A percentile compares a stretch with the other conserved stretches of the same genome.
phyloP scores from a whole-genome alignment of 179 eudicot genomes.

The Carnegiea gigantea region DNA sequence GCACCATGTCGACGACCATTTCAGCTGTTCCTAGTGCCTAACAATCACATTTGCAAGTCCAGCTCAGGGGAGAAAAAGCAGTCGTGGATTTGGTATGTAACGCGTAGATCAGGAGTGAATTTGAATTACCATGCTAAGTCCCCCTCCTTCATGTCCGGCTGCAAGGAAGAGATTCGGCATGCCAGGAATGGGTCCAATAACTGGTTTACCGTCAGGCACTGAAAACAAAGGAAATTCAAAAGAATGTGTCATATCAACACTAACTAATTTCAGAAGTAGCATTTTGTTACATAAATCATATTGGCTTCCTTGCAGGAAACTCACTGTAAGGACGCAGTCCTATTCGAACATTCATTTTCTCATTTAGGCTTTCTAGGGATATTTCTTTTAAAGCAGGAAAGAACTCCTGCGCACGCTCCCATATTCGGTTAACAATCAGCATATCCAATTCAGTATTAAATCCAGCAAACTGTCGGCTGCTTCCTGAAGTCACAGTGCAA shows the following conservation, averaged over 20 bases:
- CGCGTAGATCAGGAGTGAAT: neutral
- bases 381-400: slow-evolving; percentile 61
- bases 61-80: neutral
- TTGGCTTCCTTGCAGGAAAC: slow-evolving; percentile 27
- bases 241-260: neutral
- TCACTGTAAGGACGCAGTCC: slow-evolving; percentile 97
- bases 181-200: slow-evolving; percentile 77
- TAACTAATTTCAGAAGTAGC: neutral
- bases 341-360: slow-evolving; percentile 63
- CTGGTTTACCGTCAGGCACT: slow-evolving; percentile 97
- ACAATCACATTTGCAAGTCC: neutral
- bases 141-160: slow-evolving; percentile 97
- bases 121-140: slow-evolving; percentile 72
- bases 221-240: slow-evolving; percentile 10
- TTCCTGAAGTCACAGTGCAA: slow-evolving; percentile 49
- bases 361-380: slow-evolving; percentile 43
- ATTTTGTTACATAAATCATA: neutral
- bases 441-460: slow-evolving; percentile 65
- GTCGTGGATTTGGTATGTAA: neutral
- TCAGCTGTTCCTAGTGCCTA: slow-evolving; percentile 56
- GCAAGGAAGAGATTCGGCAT: slow-evolving; percentile 69
- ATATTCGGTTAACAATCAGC: slow-evolving; percentile 53
- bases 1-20: slow-evolving; percentile 39
- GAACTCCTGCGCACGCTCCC: slow-evolving; percentile 77
- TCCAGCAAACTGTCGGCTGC: slow-evolving; percentile 94